Base-by-base conservation (phyloP, 805 yeast genomes). In the Hanseniaspora hatyaiensis region DNA sequence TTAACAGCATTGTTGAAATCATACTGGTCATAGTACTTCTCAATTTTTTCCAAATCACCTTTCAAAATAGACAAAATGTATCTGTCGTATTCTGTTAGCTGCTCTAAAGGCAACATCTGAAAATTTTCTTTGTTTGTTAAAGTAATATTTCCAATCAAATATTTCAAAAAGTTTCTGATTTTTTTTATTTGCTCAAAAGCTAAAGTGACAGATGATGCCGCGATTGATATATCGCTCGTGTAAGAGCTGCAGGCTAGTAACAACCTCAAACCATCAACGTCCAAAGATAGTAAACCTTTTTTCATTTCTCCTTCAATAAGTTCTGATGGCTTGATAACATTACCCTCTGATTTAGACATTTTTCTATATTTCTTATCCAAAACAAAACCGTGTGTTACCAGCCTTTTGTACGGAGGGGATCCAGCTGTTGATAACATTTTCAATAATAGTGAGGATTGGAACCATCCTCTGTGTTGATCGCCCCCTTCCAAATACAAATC, bases 391-490 rank as follows among this genome's bases (percentile, higher is more conserved):
- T 92, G 98, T 0, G 98, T 92, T 23, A 92, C 72, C 31, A 92
- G 74, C 20, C 72, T 70, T 51, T 72, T 73, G 63, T 74, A 92
- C 0, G 98, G 97, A 0, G 83, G 77, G 0, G 36, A 49, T 13
- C 64, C 56, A 1, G 40, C 33, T 0, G 55, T 54, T 5, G 63
- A 53, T 6, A 54, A 63, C 19, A 86, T 73, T 57, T 78, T 82
- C 20, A 94, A 87, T 50, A 92, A 66, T 23, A 92, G 65, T 1
- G 96, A 86, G 28, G 95, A 84, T 66, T 92, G 99, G 61, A 92
- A 92, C 99, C 99, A 92, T 1, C 99, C 99, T 51, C 99, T 74
- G 59, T 92, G 98, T 63, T 92, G 99, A 59, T 92, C 99, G n/a
- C 88, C 77, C 2, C 99, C 99, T 67, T 92, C 99, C 12, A 89